Conservation (phyloP, 805 yeast genomes). For the Hyphopichia homilentoma region DNA sequence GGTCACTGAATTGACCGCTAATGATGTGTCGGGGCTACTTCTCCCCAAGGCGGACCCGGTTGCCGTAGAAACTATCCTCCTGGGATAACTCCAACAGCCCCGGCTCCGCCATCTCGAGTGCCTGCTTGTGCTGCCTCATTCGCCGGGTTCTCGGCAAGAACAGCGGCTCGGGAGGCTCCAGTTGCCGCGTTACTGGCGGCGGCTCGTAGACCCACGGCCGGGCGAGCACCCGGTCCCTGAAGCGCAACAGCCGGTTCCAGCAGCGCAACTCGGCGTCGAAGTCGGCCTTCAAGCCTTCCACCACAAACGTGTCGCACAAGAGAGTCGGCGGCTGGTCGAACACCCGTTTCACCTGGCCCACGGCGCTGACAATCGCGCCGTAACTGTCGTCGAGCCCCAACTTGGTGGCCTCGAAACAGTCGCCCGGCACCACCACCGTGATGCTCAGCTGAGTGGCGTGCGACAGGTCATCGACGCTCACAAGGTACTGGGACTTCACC, state of each 20-base stretch:
- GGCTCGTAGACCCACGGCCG: slow-evolving; percentile 25
- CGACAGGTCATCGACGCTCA: slow-evolving; percentile 34
- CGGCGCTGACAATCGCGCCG: slow-evolving; percentile 23
- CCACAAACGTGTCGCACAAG: slow-evolving; percentile 6
- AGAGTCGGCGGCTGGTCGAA: slow-evolving; percentile 8
- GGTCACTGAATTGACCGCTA: too few species aligned
- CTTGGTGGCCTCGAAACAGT: too few species aligned
- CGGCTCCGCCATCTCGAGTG: too few species aligned
- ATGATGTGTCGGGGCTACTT: too few species aligned
- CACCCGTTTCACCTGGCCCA: slow-evolving; percentile 11
- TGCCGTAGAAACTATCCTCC: too few species aligned
- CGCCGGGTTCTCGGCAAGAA: too few species aligned
- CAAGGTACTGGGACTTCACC: slow-evolving; percentile 9
- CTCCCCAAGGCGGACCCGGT: too few species aligned
- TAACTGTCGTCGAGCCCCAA: slow-evolving; percentile 13
- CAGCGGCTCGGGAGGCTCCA: too few species aligned
- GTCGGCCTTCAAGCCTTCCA: slow-evolving; percentile 13
- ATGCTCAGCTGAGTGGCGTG: slow-evolving; percentile 22
- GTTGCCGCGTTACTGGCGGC: slow-evolving; percentile 3
- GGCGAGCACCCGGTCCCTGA: slow-evolving; percentile 12
- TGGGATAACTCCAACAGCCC: too few species aligned
- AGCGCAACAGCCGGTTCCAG: slow-evolving; percentile 24
- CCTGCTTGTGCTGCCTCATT: too few species aligned
- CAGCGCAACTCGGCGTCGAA: slow-evolving; percentile 22
- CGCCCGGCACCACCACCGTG: slow-evolving; percentile 16